Conservation (phyloP, 2,329 filamentous ascomycete species). For the Thermothelomyces thermophilus region DNA sequence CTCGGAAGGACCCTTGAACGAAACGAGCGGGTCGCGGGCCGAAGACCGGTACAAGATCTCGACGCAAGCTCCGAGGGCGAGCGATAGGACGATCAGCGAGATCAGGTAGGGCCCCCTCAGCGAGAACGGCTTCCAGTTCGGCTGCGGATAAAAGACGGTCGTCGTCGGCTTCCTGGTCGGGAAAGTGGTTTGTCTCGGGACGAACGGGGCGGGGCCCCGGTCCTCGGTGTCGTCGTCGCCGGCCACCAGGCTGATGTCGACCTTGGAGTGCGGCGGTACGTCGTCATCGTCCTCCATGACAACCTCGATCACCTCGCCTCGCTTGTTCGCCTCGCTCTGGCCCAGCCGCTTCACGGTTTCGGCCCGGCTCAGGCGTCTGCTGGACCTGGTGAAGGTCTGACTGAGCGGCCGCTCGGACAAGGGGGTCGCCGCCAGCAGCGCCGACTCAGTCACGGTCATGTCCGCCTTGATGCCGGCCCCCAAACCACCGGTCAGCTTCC, state of each 20-base stretch:
- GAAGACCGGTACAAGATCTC: constrained; percentile 52
- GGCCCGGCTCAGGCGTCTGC: constrained; percentile 22
- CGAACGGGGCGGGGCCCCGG: constrained; percentile 19
- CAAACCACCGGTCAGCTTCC: constrained; percentile 51
- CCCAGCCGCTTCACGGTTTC: constrained; percentile 44
- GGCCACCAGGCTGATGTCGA: constrained; percentile 46
- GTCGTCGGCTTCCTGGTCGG: constrained; percentile 34
- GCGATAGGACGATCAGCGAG: constrained; percentile 47
- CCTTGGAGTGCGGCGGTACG: constrained; percentile 29
- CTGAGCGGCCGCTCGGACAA: constrained; percentile 32
- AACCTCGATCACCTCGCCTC: constrained; percentile 54
- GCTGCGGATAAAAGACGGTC: constrained; percentile 54
- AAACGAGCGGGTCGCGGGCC: constrained; percentile 37
- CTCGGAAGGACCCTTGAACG: constrained; percentile 44
- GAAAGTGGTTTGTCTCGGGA: constrained; percentile 34
- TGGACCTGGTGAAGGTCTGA: constrained; percentile 36
- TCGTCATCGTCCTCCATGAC: constrained; percentile 41
- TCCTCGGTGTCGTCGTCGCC: constrained; percentile 33
- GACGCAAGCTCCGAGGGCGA: constrained; percentile 44
- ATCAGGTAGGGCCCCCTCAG: constrained; percentile 58
- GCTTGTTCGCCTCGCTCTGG: constrained; percentile 53
- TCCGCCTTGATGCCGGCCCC: constrained; percentile 47
- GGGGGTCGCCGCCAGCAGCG: constrained; percentile 39
- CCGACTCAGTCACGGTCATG: constrained; percentile 41
- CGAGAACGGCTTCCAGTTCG: constrained; percentile 60